Evolutionary conservation across 352 stramenopile species (phyloP), one percentile per base, ranked within the genome.

Genomic region (Phytopythium chamaehyphon): DNA sequence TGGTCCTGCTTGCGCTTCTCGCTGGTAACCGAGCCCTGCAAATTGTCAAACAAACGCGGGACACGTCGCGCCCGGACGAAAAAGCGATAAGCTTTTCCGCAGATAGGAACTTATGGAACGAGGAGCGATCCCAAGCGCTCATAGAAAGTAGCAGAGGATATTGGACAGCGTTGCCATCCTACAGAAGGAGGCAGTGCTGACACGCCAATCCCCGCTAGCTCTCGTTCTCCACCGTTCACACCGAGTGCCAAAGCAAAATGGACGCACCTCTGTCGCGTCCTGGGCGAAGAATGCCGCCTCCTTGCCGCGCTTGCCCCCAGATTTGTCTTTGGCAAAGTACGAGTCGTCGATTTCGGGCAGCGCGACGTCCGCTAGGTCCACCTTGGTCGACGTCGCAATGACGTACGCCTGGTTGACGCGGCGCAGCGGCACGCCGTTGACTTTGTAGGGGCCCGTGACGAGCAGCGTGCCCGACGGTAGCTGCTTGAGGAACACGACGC

Each of bases 401-500:
- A 99, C 96, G 75, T 98, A 99, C 16, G 93, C 87, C 81, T 98
- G 96, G 77, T 99, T 98, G 28, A 98, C 93, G 57, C 96, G 92
- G 57, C 96, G 86, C 49, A 99, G 76, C 31, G 96, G 96, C 28
- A 99, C 95, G 64, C 96, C 96, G 79, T 99, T 99, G 54, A 98
- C 84, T 78, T 97, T 96, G 86, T 98, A 99, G 21, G 96, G 96
- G 49, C 96, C 96, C 35, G 92, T 96, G 39, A 99, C 90, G 24
- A 99, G 76, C 18, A 99, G 72, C 44, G 97, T 86, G 61, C 96
- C 96, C 36, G 93, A 98, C 52, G 88, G 78, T 39, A 99, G 81
- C 52, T 96, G 78, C 80, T 98, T 99, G 22, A 99, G 82, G 77
- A 98, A 98, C 26, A 99, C 96, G n/a, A 99, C 96, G 60, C 97